phyloP scores from a whole-genome alignment of 805 yeast species.

The Huiozyma sinensis region DNA sequence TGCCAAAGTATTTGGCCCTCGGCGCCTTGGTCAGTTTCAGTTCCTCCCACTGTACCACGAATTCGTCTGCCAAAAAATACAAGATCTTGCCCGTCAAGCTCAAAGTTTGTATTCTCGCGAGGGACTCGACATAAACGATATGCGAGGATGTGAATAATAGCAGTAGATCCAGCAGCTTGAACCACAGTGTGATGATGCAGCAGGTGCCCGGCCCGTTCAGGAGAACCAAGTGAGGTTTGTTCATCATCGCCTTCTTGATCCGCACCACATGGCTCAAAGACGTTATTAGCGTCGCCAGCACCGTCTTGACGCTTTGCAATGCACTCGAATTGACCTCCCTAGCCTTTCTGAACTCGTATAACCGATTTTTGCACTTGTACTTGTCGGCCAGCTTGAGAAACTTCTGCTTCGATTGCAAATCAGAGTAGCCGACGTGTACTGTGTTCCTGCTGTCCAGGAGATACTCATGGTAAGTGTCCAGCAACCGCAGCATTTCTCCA shows the following conservation, averaged over 20 bases:
- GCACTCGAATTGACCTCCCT: conserved; percentile 32
- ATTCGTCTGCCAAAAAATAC: conserved; percentile 61
- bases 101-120: conserved; percentile 30
- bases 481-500: conserved; percentile 81
- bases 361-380: conserved; percentile 9
- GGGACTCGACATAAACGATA: conserved; percentile 47
- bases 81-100: conserved; percentile 70
- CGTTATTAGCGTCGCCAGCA: conserved; percentile 24
- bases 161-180: conserved; percentile 18
- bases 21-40: conserved; percentile 37
- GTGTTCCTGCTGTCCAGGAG: conserved; percentile 41
- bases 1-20: conserved; percentile 67
- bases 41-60: conserved; percentile 83
- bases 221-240: conserved; percentile 23
- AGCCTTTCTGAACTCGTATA: conserved; percentile 22
- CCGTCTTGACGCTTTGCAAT: conserved; percentile 24
- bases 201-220: conserved; percentile 33
- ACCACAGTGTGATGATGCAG: conserved; percentile 23
- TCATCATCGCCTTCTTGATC: conserved; percentile 12
- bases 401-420: conserved; percentile 29
- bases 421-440: conserved; percentile 24
- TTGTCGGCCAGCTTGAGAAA: conserved; percentile 23
- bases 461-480: conserved; percentile 31
- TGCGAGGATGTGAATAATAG: conserved; percentile 37
- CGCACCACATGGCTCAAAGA: conserved; percentile 12